Percentiles rank a stretch among this genome's conserved stretches.
Conservation (phyloP, 306 rosid species). For the Malus asiatica region DNA sequence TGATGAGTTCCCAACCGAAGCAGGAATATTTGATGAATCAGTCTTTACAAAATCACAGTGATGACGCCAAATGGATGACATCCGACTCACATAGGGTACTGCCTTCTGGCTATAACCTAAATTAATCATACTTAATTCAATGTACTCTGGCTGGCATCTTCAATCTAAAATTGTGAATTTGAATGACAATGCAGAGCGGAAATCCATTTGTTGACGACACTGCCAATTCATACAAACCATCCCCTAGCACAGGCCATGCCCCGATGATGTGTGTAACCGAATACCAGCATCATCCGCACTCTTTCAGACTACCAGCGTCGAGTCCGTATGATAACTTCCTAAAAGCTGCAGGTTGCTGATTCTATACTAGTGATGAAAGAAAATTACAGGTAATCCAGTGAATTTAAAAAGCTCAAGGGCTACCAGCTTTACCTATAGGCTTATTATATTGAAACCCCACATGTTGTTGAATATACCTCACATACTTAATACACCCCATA, state of each 20-base stretch:
- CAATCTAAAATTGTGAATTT: constrained; percentile 20
- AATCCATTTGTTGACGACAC: constrained; percentile 25
- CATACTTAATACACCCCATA: too few species aligned
- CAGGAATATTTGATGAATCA: constrained; percentile 28
- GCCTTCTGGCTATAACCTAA: background rate
- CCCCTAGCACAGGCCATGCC: constrained; percentile 11
- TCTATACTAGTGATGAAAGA: background rate
- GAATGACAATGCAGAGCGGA: constrained; percentile 42
- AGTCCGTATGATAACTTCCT: constrained; percentile 85
- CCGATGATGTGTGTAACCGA: constrained; percentile 38
- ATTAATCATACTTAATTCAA: constrained; percentile 3
- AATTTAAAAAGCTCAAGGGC: background rate
- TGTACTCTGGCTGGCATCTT: background rate
- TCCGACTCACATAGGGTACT: constrained; percentile 39
- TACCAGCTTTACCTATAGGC: background rate
- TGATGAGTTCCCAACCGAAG: constrained; percentile 45
- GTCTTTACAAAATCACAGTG: constrained; percentile 21
- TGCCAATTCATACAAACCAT: constrained; percentile 23
- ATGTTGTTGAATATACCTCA: too few species aligned
- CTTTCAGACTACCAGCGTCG: constrained; percentile 68
- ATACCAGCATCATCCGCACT: constrained; percentile 34
- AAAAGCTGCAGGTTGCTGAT: constrained; percentile 93
- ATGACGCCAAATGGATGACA: constrained; percentile 24
- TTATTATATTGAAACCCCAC: too few species aligned
- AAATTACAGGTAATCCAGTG: background rate